Evolutionary conservation across 2,329 filamentous ascomycete species (phyloP).

Genomic region (Phaeomoniella chlamydospora): DNA sequence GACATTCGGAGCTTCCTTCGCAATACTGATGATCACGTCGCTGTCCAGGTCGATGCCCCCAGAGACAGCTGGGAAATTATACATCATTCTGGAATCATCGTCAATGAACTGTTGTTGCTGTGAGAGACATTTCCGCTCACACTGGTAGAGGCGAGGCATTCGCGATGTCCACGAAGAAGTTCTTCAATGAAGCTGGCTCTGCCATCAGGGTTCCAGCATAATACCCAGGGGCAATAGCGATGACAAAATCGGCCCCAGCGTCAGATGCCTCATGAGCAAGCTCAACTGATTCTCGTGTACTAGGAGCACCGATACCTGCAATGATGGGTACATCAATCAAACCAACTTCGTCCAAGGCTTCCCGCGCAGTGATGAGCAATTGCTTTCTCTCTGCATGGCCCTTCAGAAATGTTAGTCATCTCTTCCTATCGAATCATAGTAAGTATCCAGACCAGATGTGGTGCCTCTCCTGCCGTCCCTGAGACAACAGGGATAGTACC

Average conservation of each 20-base stretch:
- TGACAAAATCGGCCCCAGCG: slow-evolving; percentile 57
- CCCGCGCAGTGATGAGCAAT: slow-evolving; percentile 54
- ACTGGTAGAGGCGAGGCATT: slow-evolving; percentile 44
- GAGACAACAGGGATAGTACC: neutral
- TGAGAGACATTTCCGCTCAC: too few species aligned
- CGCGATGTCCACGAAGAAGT: slow-evolving; percentile 52
- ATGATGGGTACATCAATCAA: slow-evolving; percentile 54
- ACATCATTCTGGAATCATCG: too few species aligned
- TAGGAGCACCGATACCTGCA: slow-evolving; percentile 59
- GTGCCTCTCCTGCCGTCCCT: neutral
- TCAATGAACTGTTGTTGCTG: too few species aligned
- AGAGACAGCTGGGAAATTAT: slow-evolving; percentile 55
- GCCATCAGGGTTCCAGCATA: slow-evolving; percentile 52
- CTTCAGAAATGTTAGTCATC: too few species aligned
- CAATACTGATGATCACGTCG: slow-evolving; percentile 43
- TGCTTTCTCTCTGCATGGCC: slow-evolving; percentile 42
- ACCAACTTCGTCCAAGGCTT: slow-evolving; percentile 50
- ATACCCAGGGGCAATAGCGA: slow-evolving; percentile 62
- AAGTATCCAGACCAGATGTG: too few species aligned
- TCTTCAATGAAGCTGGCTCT: slow-evolving; percentile 32
- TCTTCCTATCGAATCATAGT: too few species aligned
- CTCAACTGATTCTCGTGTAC: slow-evolving; percentile 55
- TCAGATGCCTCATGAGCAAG: slow-evolving; percentile 52
- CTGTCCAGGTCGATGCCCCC: slow-evolving; percentile 53
- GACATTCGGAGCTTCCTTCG: slow-evolving; percentile 42